Conservation (phyloP, 495 filamentous ascomycete species). For the Annulohypoxylon maeteangense region DNA sequence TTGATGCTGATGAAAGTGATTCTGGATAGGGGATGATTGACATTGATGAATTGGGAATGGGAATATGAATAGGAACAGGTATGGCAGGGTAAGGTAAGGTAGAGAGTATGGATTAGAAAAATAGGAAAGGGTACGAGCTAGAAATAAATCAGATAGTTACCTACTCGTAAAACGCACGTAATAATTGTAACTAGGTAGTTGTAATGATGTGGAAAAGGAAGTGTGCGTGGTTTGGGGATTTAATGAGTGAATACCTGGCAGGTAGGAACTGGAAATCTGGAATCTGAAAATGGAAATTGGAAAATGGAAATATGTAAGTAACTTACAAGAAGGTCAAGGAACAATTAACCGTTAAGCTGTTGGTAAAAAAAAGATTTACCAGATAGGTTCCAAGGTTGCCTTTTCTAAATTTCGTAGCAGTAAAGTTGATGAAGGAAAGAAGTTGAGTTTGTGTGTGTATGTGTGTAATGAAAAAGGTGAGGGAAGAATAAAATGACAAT, state of each 20-base stretch:
- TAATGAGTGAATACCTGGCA: background rate
- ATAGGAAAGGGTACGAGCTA: background rate
- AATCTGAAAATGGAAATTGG: background rate
- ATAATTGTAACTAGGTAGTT: background rate
- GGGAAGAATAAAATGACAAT: slow-evolving; percentile 8
- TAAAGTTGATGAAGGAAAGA: background rate
- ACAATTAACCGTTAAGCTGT: background rate
- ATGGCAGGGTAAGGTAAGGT: background rate
- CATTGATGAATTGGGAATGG: background rate
- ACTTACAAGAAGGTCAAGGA: background rate
- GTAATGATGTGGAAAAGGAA: background rate
- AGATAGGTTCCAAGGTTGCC: background rate
- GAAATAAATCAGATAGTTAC: background rate
- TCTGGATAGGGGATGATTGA: slow-evolving; percentile 12
- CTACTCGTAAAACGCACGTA: background rate
- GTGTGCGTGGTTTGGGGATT: background rate
- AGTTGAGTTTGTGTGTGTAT: background rate
- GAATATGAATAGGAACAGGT: background rate
- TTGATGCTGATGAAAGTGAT: background rate
- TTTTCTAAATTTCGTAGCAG: background rate
- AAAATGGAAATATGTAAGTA: no score
- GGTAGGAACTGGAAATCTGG: background rate
- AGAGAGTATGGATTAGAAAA: background rate
- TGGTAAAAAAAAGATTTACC: background rate
- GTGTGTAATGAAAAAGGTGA: slow-evolving; percentile 11